These are phyloP conservation scores for Psilocybe cubensis DNA, from an alignment of 768 basidiomycete species.

Conservation along the genomic window DNA sequence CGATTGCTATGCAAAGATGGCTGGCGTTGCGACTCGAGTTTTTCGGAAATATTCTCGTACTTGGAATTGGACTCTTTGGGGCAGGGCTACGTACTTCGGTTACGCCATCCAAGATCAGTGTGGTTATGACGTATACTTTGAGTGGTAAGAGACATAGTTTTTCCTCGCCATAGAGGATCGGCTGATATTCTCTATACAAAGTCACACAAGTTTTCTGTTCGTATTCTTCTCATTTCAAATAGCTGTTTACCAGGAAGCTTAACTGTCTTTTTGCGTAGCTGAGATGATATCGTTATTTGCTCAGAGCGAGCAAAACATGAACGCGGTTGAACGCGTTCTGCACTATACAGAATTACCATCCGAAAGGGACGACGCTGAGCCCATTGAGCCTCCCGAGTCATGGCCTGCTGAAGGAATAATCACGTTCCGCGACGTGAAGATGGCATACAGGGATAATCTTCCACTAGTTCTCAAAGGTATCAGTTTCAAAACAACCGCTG, in stretches of 20 bases:
- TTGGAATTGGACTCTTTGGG: slow-evolving; percentile 74
- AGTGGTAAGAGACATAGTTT: slow-evolving; percentile 42
- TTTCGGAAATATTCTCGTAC: slow-evolving; percentile 66
- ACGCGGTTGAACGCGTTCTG: slow-evolving; percentile 71
- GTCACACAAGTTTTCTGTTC: slow-evolving; percentile 59
- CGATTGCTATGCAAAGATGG: slow-evolving; percentile 68
- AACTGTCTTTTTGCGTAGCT: slow-evolving; percentile 33
- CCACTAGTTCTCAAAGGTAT: slow-evolving; percentile 68
- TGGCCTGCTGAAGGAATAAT: slow-evolving; percentile 61
- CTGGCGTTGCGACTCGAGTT: slow-evolving; percentile 65
- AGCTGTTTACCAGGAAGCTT: not conserved
- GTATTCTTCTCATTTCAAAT: slow-evolving; percentile 17
- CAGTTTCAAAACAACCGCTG: slow-evolving; percentile 55
- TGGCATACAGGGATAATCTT: slow-evolving; percentile 63
- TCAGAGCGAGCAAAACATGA: slow-evolving; percentile 71
- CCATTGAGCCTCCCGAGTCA: slow-evolving; percentile 43
- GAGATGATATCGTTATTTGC: slow-evolving; percentile 61
- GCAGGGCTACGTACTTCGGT: slow-evolving; percentile 59
- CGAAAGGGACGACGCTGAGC: slow-evolving; percentile 50
- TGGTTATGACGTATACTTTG: slow-evolving; percentile 59
- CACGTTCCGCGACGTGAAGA: slow-evolving; percentile 56
- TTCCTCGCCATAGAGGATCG: not conserved
- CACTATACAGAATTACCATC: slow-evolving; percentile 65
- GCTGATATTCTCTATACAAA: slow-evolving; percentile 20
- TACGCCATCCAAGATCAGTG: slow-evolving; percentile 64